Evolutionary conservation across 73 alveolate species (phyloP).

Genomic region (Paramecium sexaurelia): DNA sequence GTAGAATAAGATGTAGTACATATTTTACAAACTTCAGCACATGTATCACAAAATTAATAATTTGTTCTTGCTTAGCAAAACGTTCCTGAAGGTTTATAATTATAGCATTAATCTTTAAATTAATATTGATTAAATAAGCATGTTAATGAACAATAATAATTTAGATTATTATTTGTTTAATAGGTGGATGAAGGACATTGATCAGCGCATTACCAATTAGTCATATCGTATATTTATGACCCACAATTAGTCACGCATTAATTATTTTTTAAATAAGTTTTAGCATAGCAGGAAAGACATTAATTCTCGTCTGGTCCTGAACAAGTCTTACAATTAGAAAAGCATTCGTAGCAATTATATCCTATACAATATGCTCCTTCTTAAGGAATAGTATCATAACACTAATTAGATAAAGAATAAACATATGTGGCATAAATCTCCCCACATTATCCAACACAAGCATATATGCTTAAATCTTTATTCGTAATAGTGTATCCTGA

Average conservation of each 20-base stretch:
- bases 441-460: slow-evolving; percentile 5
- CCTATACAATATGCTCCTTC: slow-evolving; percentile 1
- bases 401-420: not conserved
- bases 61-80: not conserved
- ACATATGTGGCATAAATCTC: not conserved
- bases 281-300: not conserved
- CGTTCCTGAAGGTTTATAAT: not conserved
- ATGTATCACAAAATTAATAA: not conserved
- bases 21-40: not conserved
- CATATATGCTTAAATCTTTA: not conserved
- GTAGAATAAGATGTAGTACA: not conserved
- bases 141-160: not conserved
- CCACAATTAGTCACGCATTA: not conserved
- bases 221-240: not conserved
- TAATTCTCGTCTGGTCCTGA: not conserved
- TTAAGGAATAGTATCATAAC: not conserved
- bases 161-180: not conserved
- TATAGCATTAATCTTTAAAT: not conserved
- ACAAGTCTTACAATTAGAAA: not conserved
- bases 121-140: not conserved
- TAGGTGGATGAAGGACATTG: not conserved
- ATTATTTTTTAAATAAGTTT: not conserved
- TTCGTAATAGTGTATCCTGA: not conserved
- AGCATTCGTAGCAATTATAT: not conserved
- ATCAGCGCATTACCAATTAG: not conserved